Base-by-base conservation (phyloP, 371 early-diverging fungal genomes). In the Mortierella sp. region DNA sequence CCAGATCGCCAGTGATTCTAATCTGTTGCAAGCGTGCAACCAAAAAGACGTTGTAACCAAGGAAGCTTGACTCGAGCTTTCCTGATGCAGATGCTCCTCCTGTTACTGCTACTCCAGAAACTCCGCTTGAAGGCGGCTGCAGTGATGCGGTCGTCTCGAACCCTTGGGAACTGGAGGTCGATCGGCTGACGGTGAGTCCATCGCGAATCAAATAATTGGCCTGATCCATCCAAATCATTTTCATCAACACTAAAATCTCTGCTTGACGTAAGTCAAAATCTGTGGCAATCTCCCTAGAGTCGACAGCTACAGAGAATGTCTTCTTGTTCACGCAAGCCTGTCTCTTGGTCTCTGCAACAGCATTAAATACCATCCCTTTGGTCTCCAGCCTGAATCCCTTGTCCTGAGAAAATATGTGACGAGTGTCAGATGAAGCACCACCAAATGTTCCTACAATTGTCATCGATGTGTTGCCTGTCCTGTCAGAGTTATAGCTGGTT, bases 401-500 rank as follows among this genome's bases (percentile, higher is more conserved):
- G 71, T 95, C 95, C 14, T 94, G 94, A 10, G 96, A 96, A 72
- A 94, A 96, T 20, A 90, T 87, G 70, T 96, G 94, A 18, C 92
- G 92, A 28, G 95, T 87, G 32, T 89, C 79, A 3, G 89, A 92
- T 4, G 91, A 91, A 1, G 89, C 87, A 11, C 89, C 88, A 4
- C 85, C 74, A 16, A 94, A 84, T 18, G 87, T 89, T 5, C 90
- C 93, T 28, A 88, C 86, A 68, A 91, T 89, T 24, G 91, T 92
- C 35, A 89, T 79, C 0, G 90, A 88, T 62, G 86, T 86, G 61
- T 84, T 86, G 0, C 86, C 84, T 2, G 74, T 68, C n/a, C 87
- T 84, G 60, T 88, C 86, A 40, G 89, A 88, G 24, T 83, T 84
- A 20, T 88, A 88, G 47, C 88, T 86, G 72, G 92, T 83, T 62